Evolutionary conservation across 2,329 filamentous ascomycete species (phyloP).

Genomic region (Neocatenulostroma microsporum): DNA sequence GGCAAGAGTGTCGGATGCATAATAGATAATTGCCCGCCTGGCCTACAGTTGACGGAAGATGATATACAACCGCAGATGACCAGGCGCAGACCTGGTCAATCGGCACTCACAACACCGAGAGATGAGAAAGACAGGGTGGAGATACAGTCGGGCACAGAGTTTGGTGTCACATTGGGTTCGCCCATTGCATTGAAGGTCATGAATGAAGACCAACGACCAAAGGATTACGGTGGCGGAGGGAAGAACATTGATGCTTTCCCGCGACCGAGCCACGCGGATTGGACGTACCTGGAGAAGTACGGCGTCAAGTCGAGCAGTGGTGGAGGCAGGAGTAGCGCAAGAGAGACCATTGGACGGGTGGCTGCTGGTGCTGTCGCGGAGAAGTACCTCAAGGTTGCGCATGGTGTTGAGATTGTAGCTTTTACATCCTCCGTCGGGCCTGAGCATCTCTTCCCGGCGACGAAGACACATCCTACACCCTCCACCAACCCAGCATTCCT

Average conservation of each 20-base stretch:
- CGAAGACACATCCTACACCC: conserved; percentile 57
- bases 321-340: conserved; percentile 81
- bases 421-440: conserved; percentile 81
- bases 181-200: conserved; percentile 80
- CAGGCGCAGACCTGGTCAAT: conserved; percentile 80
- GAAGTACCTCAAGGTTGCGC: conserved; percentile 74
- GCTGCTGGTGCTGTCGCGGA: conserved; percentile 88
- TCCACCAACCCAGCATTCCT: conserved; percentile 74
- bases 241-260: conserved; percentile 84
- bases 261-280: conserved; percentile 87
- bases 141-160: conserved; percentile 89
- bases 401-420: conserved; percentile 84
- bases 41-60: conserved; percentile 69
- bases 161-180: conserved; percentile 80
- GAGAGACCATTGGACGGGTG: conserved; percentile 87
- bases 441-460: conserved; percentile 68
- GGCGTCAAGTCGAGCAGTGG: conserved; percentile 86
- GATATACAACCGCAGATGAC: conserved; percentile 89
- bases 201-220: conserved; percentile 88
- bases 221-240: conserved; percentile 63
- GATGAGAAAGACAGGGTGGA: conserved; percentile 87
- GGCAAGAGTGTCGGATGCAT: conserved; percentile 91
- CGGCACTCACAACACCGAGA: conserved; percentile 79
- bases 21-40: conserved; percentile 84
- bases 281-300: conserved; percentile 96